These are phyloP conservation scores for Eimeria praecox DNA, from an alignment of 169 alveolate species.

Conservation along the genomic window DNA sequence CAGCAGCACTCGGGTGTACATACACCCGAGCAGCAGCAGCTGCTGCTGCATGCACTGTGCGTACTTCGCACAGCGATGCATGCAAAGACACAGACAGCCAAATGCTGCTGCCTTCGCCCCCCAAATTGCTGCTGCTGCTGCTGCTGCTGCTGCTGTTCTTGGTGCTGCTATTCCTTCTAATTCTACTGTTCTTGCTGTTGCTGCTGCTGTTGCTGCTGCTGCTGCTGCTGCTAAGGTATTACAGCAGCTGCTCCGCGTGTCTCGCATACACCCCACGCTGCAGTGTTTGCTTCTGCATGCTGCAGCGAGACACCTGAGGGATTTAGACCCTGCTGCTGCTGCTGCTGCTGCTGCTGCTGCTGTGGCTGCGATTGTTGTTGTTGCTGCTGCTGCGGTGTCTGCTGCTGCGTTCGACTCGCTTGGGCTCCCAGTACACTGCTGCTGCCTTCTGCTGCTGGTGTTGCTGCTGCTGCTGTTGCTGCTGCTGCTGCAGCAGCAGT, in stretches of 20 bases:
- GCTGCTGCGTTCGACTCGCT: constrained; percentile 32
- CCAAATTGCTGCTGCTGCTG: not conserved
- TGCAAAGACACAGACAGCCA: not conserved
- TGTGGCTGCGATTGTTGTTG: not conserved
- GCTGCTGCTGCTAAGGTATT: not conserved
- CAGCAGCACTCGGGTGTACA: constrained; percentile 12
- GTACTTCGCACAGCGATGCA: not conserved
- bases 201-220: constrained; percentile 7
- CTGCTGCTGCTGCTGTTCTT: not conserved
- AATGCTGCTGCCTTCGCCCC: not conserved
- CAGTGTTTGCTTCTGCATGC: not conserved
- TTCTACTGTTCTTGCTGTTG: not conserved
- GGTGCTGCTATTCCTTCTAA: not conserved
- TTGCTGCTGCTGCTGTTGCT: constrained; percentile 9
- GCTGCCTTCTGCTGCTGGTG: not conserved
- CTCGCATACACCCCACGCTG: not conserved
- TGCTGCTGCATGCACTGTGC: not conserved
- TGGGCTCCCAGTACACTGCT: too few species aligned
- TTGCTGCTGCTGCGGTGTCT: not conserved
- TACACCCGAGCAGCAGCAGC: constrained; percentile 4
- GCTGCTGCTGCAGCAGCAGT: not conserved
- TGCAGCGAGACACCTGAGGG: not conserved
- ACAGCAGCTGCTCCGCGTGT: not conserved
- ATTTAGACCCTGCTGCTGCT: not conserved
- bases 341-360: constrained; percentile 5